A percentile compares a stretch with the other conserved stretches of the same genome.
Evolutionary conservation across 208 protist species (phyloP).

Genomic region (Acanthamoeba healyi): DNA sequence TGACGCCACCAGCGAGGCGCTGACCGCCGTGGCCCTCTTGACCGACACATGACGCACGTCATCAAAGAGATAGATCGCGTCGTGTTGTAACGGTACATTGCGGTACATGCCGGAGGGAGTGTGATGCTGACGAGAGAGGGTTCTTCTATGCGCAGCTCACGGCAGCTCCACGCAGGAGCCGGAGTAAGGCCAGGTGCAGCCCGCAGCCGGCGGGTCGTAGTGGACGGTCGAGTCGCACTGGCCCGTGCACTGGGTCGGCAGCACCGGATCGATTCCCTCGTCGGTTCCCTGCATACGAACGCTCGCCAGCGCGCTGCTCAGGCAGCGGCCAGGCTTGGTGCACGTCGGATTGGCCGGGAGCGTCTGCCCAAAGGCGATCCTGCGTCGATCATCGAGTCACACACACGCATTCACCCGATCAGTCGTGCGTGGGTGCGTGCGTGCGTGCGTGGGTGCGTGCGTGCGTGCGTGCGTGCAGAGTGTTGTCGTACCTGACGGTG

Average conservation of each 20-base stretch:
- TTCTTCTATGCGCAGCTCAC: too few relatives aligned
- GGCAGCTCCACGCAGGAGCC: too few relatives aligned
- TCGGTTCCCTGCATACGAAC: background rate
- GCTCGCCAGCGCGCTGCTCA: background rate
- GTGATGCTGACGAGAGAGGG: too few relatives aligned
- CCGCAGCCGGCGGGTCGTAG: background rate
- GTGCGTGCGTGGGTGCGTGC: background rate
- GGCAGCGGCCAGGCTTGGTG: background rate
- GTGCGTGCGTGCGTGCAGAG: background rate
- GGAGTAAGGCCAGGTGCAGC: background rate
- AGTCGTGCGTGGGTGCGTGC: too few relatives aligned
- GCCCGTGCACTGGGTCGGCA: background rate
- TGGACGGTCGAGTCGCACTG: constrained; percentile 4
- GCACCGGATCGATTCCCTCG: background rate
- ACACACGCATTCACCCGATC: background rate
- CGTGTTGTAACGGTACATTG: too few relatives aligned
- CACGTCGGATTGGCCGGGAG: background rate
- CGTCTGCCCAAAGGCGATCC: background rate
- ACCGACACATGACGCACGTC: too few relatives aligned
- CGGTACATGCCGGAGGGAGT: too few relatives aligned
- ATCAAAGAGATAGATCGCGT: too few relatives aligned
- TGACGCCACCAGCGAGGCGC: too few relatives aligned
- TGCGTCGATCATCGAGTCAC: too few relatives aligned
- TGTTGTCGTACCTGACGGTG: background rate
- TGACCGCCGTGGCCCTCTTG: too few relatives aligned